Evolutionary conservation across 2,329 filamentous ascomycete species (phyloP), one percentile per base, ranked within the genome.

Genomic region (Botrytis cinerea): DNA sequence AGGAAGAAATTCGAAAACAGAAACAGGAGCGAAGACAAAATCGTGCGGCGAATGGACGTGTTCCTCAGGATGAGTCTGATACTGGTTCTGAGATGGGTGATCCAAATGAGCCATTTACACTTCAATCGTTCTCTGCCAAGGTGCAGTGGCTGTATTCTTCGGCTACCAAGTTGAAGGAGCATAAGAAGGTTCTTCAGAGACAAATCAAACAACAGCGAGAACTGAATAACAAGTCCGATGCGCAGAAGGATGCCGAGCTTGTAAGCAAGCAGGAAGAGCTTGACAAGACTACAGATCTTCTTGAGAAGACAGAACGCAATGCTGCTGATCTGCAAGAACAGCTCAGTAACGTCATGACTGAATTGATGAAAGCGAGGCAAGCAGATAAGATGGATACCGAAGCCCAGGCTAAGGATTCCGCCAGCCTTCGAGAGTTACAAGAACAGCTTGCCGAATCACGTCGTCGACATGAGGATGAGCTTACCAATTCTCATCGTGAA

Each of bases 151-250:
- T 98, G 7, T 93, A 94, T 80, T 86, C 87, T 59, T 92, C 93
- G 74, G 89, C 93, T n/a, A 92, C 91, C 28, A 89, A 89, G 32
- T 85, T 98, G 51, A 91, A 93, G 75, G 93, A 97, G 78, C 95
- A 98, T 81, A 97, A 97, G 81, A 89, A 90, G 67, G 95, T 97
- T 35, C 87, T 98, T 14, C 92, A 95, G 79, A 90, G 94, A 61
- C 95, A 98, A 81, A 95, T 98, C 79, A 95, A 97, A 83, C 95
- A 98, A 81, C 95, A 98, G 83, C 92, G 95, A 74, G 94, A 97
- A 80, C 87, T 98, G 73, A 97, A 97, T 83, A 94, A 87, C 84
- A 95, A 95, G 80, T 94, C 93, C 1, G 94, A 97, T 77, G 86
- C 88, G 32, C 87, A 91, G 75, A 89, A 91, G 79, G 91, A 92